These are phyloP conservation scores for Penicillium angulare DNA, from an alignment of 495 filamentous ascomycete genomes.

Conservation along the genomic window DNA sequence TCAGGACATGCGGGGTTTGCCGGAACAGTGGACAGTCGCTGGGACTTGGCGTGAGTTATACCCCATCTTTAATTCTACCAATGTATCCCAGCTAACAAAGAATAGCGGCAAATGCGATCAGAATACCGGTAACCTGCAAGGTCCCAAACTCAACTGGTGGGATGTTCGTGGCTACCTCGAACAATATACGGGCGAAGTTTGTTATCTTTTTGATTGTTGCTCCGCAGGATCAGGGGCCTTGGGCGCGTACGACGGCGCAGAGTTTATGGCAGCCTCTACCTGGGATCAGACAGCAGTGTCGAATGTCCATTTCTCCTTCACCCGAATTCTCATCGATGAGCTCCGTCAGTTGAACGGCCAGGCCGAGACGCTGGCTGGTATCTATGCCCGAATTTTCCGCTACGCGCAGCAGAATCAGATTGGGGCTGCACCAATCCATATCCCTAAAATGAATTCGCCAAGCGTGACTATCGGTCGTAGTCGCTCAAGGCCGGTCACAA, in stretches of 20 bases:
- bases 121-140: not conserved
- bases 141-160: not conserved
- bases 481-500: not conserved
- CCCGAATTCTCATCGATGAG: not conserved
- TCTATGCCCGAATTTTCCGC: not conserved
- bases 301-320: constrained; percentile 2
- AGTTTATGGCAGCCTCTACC: constrained; percentile 5
- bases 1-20: constrained; percentile 1
- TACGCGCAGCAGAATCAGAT: constrained; percentile 1
- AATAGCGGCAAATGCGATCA: no score
- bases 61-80: no score
- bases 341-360: no score
- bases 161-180: not conserved
- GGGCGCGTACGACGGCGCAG: not conserved
- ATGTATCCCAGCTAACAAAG: no score
- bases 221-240: not conserved
- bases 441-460: constrained; percentile 1
- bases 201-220: constrained; percentile 6
- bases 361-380: no score
- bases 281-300: not conserved
- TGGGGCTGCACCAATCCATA: constrained; percentile 1
- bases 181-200: not conserved
- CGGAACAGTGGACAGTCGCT: not conserved
- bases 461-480: constrained; percentile 5
- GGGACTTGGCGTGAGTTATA: not conserved